Evolutionary conservation across 1,284 basidiomycete genomes (phyloP), one percentile per base, ranked within the genome.

Genomic region (Naganishia liquefaciens): DNA sequence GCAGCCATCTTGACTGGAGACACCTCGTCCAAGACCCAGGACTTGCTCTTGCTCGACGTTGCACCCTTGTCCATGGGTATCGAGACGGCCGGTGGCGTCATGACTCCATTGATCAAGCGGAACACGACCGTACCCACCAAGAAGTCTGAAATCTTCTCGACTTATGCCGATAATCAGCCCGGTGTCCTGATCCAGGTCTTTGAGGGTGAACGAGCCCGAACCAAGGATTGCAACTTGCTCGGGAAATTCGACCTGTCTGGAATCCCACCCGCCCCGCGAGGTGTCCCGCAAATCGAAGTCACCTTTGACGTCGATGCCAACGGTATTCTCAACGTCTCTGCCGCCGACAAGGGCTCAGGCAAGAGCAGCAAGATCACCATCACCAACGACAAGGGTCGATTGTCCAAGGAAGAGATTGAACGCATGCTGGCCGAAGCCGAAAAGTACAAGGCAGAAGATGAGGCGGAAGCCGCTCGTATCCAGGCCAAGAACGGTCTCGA

Each of bases 71-170:
- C 77, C 62, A 76, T 78, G 70, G 86, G 86, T 84, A 95, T 96
- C 72, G 91, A 96, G 83, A 98, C 95, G 7, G 90, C 97, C 67
- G 95, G 95, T 74, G 95, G 95, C 79, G 97, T 99, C 81, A 97
- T 98, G 90, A 97, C 92, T 50, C 87, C 91, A 42, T 87, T 99
- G 74, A 97, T 98, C 85, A 71, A 72, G 71, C 88, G 94, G 71
- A 99, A 99, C 86, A 98, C 96, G 72, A 96, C 93, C 64, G 91
- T 99, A 72, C 95, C 95, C 58, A 98, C 95, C 77, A 98, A 97
- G 85, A 98, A 98, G 85, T 93, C 93, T 30, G 93, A 98, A 84
- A 89, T 91, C 80, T 98, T 99, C 88, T 97, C 95, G 54, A 99
- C 96, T 44, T 96, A 95, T 84, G 89, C 93, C 72, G 95, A 99